Evolutionary conservation across 345 rosid genomes (phyloP).

Genomic region (Eucalyptus tenuipes): DNA sequence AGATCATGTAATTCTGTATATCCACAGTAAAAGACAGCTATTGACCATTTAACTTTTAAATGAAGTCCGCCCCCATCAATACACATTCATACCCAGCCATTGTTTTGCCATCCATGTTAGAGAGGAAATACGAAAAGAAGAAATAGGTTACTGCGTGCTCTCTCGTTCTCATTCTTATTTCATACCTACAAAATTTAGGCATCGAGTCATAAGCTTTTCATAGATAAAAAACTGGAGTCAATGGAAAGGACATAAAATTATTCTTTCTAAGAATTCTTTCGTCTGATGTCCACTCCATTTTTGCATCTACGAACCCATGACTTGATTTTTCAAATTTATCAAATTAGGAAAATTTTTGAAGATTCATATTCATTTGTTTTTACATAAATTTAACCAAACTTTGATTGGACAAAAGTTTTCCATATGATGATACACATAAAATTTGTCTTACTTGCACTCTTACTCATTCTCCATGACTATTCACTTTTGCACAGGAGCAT

Average conservation of each 20-base stretch:
- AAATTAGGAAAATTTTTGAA: not conserved
- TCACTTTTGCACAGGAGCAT: constrained; percentile 36
- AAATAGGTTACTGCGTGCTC: not conserved
- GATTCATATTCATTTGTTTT: not conserved
- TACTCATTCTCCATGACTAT: not conserved
- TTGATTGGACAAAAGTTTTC: no score
- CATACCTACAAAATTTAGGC: not conserved
- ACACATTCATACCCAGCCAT: not conserved
- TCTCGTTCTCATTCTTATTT: not conserved
- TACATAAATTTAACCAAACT: no score
- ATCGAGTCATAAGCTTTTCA: no score
- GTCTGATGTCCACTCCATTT: no score
- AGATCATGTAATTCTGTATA: not conserved
- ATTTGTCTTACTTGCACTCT: not conserved
- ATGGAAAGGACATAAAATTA: no score
- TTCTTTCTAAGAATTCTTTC: no score
- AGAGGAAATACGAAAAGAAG: not conserved
- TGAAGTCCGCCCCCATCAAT: not conserved
- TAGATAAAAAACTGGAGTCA: no score
- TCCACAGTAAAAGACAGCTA: not conserved
- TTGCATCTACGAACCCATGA: not conserved
- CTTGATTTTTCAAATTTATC: not conserved
- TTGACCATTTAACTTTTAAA: not conserved
- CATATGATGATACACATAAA: not conserved
- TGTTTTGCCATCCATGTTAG: not conserved